A percentile compares a stretch with the other conserved stretches of the same genome.
Conservation (phyloP, 139 green algal genomes). For the Chlorella sp. region DNA sequence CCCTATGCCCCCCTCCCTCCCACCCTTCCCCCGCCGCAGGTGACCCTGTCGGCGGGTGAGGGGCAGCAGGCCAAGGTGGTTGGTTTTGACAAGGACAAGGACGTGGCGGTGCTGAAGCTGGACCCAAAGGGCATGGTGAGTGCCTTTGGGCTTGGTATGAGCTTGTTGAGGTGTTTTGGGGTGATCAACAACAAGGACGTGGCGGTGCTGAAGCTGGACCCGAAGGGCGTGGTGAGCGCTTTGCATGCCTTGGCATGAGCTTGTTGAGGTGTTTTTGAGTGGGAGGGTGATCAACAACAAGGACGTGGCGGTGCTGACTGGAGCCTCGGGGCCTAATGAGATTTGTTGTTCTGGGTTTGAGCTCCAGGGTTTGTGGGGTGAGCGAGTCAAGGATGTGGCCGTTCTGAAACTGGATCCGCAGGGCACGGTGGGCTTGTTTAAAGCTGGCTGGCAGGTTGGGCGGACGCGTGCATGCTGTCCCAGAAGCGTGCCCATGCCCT, state of each 20-base stretch:
- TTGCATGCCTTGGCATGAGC: not conserved
- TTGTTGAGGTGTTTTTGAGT: too few species aligned
- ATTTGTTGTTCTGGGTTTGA: too few species aligned
- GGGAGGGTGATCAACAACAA: too few species aligned
- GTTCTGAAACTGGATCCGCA: not conserved
- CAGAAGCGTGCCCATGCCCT: too few species aligned
- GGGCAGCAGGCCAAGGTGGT: slow-evolving; percentile 76
- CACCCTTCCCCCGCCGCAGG: slow-evolving; percentile 7
- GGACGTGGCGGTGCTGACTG: too few species aligned
- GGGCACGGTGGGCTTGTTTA: too few species aligned
- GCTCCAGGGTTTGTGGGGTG: too few species aligned
- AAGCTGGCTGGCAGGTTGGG: too few species aligned
- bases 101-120: slow-evolving; percentile 82
- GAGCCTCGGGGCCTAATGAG: too few species aligned
- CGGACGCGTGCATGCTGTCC: too few species aligned
- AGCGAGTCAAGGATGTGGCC: too few species aligned
- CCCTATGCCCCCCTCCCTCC: not conserved
- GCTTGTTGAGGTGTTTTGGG: not conserved
- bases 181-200: not conserved
- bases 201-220: not conserved
- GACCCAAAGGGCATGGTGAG: slow-evolving; percentile 23
- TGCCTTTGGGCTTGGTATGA: not conserved
- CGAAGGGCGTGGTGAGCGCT: slow-evolving; percentile 8
- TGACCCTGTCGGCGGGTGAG: slow-evolving; percentile 70
- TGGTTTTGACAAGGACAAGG: slow-evolving; percentile 77